These are phyloP conservation scores for Cyclocybe aegerita DNA, from an alignment of 768 basidiomycete species.

Conservation along the genomic window DNA sequence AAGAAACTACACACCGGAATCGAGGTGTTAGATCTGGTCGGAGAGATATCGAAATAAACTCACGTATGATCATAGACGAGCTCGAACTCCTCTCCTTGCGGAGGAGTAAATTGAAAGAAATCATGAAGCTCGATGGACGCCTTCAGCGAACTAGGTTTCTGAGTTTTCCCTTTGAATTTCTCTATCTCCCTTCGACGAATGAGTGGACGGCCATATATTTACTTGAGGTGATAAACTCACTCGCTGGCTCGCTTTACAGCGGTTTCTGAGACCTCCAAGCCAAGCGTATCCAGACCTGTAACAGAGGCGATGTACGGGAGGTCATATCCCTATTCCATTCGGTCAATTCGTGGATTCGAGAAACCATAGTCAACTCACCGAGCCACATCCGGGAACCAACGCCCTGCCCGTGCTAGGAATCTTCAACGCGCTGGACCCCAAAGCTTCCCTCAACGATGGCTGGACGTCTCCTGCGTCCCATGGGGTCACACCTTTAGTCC, in stretches of 20 bases:
- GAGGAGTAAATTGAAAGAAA: slow-evolving; percentile 51
- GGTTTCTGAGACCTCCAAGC: slow-evolving; percentile 55
- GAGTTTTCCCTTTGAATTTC: slow-evolving; percentile 16
- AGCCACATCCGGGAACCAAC: slow-evolving; percentile 49
- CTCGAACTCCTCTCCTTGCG: slow-evolving; percentile 43
- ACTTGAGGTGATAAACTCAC: slow-evolving; percentile 23
- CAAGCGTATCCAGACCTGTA: slow-evolving; percentile 47
- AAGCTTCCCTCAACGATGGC: slow-evolving; percentile 51
- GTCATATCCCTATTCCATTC: slow-evolving; percentile 57
- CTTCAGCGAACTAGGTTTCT: slow-evolving; percentile 24
- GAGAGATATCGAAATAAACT: slow-evolving; percentile 11
- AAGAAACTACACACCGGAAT: slow-evolving; percentile 52
- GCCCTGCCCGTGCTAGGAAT: slow-evolving; percentile 36
- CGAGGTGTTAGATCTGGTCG: neutral
- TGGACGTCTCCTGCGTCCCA: slow-evolving; percentile 62
- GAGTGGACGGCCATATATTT: neutral
- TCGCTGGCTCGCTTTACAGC: slow-evolving; percentile 48
- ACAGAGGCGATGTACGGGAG: slow-evolving; percentile 49
- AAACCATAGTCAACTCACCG: slow-evolving; percentile 22
- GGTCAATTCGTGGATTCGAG: neutral
- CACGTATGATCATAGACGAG: slow-evolving; percentile 70
- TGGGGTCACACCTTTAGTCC: slow-evolving; percentile 41
- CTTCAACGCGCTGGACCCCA: slow-evolving; percentile 43
- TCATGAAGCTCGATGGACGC: slow-evolving; percentile 42
- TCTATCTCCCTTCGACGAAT: neutral